These are phyloP conservation scores for Calycina herbarum DNA, from an alignment of 2,329 filamentous ascomycete genomes.

Conservation along the genomic window DNA sequence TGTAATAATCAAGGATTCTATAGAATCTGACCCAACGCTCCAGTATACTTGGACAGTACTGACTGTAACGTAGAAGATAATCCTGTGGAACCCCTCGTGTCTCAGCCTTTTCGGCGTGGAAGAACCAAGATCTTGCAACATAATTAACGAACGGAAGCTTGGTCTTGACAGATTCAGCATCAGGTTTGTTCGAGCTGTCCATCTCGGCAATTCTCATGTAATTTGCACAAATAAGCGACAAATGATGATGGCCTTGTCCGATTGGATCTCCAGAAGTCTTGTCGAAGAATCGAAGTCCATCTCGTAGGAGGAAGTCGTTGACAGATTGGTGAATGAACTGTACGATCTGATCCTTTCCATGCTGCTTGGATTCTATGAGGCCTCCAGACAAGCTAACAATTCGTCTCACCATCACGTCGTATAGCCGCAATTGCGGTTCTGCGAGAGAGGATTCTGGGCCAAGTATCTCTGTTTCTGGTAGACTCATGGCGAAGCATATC, in stretches of 20 bases:
- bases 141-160: conserved; percentile 17
- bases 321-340: conserved; percentile 43
- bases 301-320: conserved; percentile 40
- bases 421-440: not conserved
- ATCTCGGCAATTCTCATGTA: conserved; percentile 16
- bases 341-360: conserved; percentile 27
- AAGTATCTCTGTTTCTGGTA: conserved; percentile 9
- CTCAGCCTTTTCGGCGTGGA: conserved; percentile 20
- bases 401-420: conserved; percentile 15
- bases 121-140: conserved; percentile 13
- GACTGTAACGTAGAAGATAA: conserved; percentile 14
- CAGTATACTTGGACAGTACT: conserved; percentile 8
- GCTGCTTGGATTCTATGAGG: conserved; percentile 18
- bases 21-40: conserved; percentile 15
- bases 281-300: conserved; percentile 15
- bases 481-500: conserved; percentile 7
- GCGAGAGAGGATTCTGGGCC: not conserved
- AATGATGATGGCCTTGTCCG: conserved; percentile 17
- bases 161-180: too few relatives aligned
- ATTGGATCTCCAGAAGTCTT: conserved; percentile 2
- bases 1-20: conserved; percentile 8
- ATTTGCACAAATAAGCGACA: conserved; percentile 18
- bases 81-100: conserved; percentile 10
- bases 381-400: conserved; percentile 23
- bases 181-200: conserved; percentile 1